Conservation (phyloP, 2,329 filamentous ascomycete species). For the Akanthomyces muscarius region DNA sequence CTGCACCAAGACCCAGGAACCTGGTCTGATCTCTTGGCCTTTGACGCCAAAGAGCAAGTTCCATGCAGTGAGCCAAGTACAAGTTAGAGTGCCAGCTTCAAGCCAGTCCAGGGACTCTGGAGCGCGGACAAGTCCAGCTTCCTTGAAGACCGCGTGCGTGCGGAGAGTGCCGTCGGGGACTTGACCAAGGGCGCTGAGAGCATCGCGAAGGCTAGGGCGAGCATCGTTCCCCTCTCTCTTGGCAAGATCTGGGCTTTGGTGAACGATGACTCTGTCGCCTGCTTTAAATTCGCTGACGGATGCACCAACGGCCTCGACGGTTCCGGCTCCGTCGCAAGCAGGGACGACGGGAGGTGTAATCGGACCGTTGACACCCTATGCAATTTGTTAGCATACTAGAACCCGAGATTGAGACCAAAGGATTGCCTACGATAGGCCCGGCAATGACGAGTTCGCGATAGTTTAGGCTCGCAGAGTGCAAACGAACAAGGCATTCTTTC, state of each 20-base stretch:
- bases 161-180: slow-evolving; percentile 64
- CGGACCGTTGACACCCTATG: too few relatives aligned
- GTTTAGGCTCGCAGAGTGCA: too few relatives aligned
- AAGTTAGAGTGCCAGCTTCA: slow-evolving; percentile 55
- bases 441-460: too few relatives aligned
- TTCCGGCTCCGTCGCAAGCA: slow-evolving; percentile 46
- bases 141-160: slow-evolving; percentile 62
- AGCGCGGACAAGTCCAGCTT: slow-evolving; percentile 62
- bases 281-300: slow-evolving; percentile 46
- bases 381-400: too few relatives aligned
- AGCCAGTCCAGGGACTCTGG: slow-evolving; percentile 51
- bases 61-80: slow-evolving; percentile 62
- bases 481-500: too few relatives aligned
- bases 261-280: slow-evolving; percentile 54
- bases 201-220: slow-evolving; percentile 30
- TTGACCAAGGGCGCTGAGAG: slow-evolving; percentile 54
- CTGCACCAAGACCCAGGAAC: slow-evolving; percentile 59
- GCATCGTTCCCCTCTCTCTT: background rate
- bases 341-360: too few relatives aligned
- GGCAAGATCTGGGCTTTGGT: slow-evolving; percentile 36
- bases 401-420: too few relatives aligned
- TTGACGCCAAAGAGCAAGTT: slow-evolving; percentile 59
- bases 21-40: slow-evolving; percentile 45
- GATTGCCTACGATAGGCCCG: too few relatives aligned
- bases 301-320: slow-evolving; percentile 47